Evolutionary conservation across 2,329 filamentous ascomycete genomes (phyloP).

Genomic region (Cercospora sesami): DNA sequence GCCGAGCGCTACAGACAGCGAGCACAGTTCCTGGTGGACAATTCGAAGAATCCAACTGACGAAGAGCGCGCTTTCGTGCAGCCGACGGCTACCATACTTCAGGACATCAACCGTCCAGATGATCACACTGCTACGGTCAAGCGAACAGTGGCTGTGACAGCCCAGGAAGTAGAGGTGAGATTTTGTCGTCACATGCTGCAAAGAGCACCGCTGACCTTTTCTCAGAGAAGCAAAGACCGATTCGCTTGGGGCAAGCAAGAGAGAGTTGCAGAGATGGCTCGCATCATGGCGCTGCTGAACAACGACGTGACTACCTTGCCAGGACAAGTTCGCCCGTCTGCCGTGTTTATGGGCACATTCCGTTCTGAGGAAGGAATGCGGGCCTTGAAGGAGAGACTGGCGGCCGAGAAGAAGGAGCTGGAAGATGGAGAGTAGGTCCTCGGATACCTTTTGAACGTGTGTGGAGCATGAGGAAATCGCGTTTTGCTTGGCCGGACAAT

Average conservation of each 20-base stretch:
- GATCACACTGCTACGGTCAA: constrained; percentile 1
- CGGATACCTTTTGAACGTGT: background rate
- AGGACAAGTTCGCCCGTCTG: constrained; percentile 2
- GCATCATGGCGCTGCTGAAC: constrained; percentile 16
- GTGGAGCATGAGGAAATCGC: background rate
- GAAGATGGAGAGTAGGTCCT: background rate
- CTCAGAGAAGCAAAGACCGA: background rate
- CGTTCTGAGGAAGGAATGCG: constrained; percentile 5
- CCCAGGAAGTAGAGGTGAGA: background rate
- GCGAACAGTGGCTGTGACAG: background rate
- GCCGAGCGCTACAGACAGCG: constrained; percentile 9
- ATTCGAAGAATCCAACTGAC: background rate
- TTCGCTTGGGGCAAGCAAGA: constrained; percentile 18
- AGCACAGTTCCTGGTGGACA: background rate
- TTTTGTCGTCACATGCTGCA: background rate
- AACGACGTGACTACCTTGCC: constrained; percentile 10
- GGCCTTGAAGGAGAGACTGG: background rate
- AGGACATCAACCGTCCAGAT: background rate
- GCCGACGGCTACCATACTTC: background rate
- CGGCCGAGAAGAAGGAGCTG: background rate
- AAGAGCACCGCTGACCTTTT: background rate
- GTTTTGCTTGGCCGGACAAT: background rate
- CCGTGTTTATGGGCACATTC: constrained; percentile 9
- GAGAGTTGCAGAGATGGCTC: constrained; percentile 15
- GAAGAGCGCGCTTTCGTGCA: constrained; percentile 1